Conservation (phyloP, 192 early-diverging fungal species). For the Podila verticillata region DNA sequence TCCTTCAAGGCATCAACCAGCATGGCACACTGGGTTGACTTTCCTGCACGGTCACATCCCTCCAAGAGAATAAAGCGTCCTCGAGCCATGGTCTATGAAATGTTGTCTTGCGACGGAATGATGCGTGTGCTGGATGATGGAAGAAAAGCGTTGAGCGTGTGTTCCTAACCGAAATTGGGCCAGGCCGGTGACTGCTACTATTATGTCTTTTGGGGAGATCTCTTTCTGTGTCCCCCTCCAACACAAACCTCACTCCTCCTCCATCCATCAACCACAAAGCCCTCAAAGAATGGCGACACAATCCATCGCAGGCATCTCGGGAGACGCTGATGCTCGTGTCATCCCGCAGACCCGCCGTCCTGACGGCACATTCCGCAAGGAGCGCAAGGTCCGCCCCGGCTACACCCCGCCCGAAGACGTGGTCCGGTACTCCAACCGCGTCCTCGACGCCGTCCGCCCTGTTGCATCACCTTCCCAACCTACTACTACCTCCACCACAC, state of each 20-base stretch:
- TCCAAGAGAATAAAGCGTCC: slow-evolving; percentile 94
- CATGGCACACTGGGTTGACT: slow-evolving; percentile 85
- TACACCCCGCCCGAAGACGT: slow-evolving; percentile 75
- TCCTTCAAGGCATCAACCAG: slow-evolving; percentile 69
- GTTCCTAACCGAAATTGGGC: too few relatives aligned
- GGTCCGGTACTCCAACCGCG: slow-evolving; percentile 66
- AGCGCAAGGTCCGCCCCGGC: slow-evolving; percentile 75
- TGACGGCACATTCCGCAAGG: slow-evolving; percentile 75
- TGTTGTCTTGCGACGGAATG: neutral
- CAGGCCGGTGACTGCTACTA: too few relatives aligned
- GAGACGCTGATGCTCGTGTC: slow-evolving; percentile 58
- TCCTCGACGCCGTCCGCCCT: slow-evolving; percentile 49
- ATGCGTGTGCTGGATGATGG: neutral
- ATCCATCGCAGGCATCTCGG: slow-evolving; percentile 30
- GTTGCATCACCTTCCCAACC: neutral
- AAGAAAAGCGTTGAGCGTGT: too few relatives aligned
- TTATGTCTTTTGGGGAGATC: too few relatives aligned
- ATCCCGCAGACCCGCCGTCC: slow-evolving; percentile 71
- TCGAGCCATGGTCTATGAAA: slow-evolving; percentile 53
- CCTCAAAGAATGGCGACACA: neutral
- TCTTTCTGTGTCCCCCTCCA: too few relatives aligned
- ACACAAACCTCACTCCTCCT: too few relatives aligned
- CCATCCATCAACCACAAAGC: too few relatives aligned
- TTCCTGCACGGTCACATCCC: slow-evolving; percentile 94
- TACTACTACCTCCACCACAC: neutral